Percentiles rank a stretch among this genome's conserved stretches.
Conservation (phyloP, 2,329 filamentous ascomycete species). For the Thermochaetoides dissita region DNA sequence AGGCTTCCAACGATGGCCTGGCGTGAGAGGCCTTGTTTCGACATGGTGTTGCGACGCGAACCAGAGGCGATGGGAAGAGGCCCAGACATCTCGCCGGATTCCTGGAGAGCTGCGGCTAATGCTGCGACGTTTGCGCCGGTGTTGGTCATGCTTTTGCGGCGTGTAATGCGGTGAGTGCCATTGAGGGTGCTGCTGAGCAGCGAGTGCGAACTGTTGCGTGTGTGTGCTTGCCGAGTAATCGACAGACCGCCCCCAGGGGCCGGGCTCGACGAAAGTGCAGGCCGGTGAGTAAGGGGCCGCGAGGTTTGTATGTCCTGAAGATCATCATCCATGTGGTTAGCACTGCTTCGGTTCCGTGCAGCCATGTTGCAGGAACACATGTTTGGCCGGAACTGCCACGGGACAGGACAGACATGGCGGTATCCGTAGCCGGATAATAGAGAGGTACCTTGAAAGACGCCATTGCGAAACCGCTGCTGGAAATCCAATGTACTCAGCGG, state of each 20-base stretch:
- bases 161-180: constrained; percentile 70
- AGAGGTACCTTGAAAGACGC: constrained; percentile 19
- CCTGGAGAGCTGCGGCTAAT: constrained; percentile 58
- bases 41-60: constrained; percentile 53
- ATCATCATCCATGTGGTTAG: constrained; percentile 22
- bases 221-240: constrained; percentile 45
- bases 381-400: no score
- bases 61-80: constrained; percentile 44
- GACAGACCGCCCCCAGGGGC: constrained; percentile 41
- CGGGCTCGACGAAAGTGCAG: constrained; percentile 43
- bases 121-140: constrained; percentile 60
- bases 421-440: no score
- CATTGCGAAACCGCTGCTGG: constrained; percentile 16
- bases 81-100: constrained; percentile 43
- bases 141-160: constrained; percentile 84
- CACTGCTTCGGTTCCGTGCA: constrained; percentile 16
- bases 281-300: constrained; percentile 52
- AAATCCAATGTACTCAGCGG: not conserved
- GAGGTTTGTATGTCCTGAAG: constrained; percentile 50
- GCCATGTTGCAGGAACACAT: no score
- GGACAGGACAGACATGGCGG: no score
- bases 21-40: constrained; percentile 45
- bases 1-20: constrained; percentile 41
- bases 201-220: constrained; percentile 69
- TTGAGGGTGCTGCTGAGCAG: constrained; percentile 65